Percentiles rank a stretch among this genome's conserved stretches.
These are phyloP conservation scores for Fraxinus baroniana DNA, from an alignment of 305 asterid genomes.

Conservation along the genomic window DNA sequence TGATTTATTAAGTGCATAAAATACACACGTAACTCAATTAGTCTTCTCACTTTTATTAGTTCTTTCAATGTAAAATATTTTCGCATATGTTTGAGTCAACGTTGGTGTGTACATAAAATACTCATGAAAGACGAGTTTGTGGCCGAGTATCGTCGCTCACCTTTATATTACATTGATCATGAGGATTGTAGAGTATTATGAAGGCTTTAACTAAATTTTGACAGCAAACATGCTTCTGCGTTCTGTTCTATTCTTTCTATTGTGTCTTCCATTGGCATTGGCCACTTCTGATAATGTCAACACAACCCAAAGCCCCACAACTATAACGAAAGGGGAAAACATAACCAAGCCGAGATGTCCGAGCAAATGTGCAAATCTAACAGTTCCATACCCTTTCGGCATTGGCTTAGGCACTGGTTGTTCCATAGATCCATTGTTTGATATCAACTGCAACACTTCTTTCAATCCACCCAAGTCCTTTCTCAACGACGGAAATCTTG, in stretches of 20 bases:
- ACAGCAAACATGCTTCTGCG: background rate
- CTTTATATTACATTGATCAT: background rate
- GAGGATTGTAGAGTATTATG: background rate
- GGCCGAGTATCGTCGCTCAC: background rate
- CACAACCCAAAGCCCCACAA: background rate
- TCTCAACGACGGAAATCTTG: background rate
- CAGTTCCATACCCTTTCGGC: constrained; percentile 41
- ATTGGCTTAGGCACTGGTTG: constrained; percentile 21
- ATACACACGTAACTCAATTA: too few relatives aligned
- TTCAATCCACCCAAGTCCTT: constrained; percentile 35
- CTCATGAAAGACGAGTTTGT: too few relatives aligned
- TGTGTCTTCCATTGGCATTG: background rate
- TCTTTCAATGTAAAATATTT: too few relatives aligned
- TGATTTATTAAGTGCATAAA: too few relatives aligned
- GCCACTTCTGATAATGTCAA: background rate
- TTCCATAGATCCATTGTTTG: constrained; percentile 27
- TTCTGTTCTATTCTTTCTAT: background rate
- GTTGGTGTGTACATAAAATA: too few relatives aligned
- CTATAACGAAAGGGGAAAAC: background rate
- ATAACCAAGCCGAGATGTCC: constrained; percentile 25
- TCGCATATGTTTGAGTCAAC: too few relatives aligned
- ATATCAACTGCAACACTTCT: constrained; percentile 28
- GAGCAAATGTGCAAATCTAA: constrained; percentile 33
- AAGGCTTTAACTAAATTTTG: too few relatives aligned
- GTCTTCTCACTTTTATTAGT: too few relatives aligned